Evolutionary conservation across 108 stramenopile species (phyloP), one percentile per base, ranked within the genome.

Genomic region (Mayamaea pseudoterrestris): DNA sequence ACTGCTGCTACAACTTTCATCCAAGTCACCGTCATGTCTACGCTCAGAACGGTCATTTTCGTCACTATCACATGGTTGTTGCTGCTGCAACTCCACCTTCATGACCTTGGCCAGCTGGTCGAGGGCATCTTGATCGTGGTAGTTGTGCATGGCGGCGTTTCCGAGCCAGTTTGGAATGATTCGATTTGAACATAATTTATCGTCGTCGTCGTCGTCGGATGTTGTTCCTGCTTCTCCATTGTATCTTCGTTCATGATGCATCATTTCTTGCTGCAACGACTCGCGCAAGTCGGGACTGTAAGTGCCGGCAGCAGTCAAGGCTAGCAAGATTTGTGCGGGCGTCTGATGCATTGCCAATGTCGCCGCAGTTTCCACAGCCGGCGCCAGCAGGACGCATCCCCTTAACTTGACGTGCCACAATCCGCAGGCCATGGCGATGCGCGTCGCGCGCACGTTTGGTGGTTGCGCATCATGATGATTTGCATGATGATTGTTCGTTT

Each of bases 381-480:
- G n/a, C n/a, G n/a, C n/a, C n/a, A n/a, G n/a, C n/a, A n/a, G n/a
- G n/a, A n/a, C n/a, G n/a, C n/a, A n/a, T n/a, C n/a, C n/a, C n/a
- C n/a, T n/a, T n/a, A n/a, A n/a, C n/a, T n/a, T n/a, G n/a, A n/a
- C n/a, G n/a, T n/a, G n/a, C n/a, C n/a, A 66, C 11, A 71, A 41
- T 16, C 90, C 90, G 44, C 81, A 83, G 7, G 84, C 76, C 90
- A 86, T 86, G 36, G 81, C 76, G 51, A 91, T 62, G 27, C 77
- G 42, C 1, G 84, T 86, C 2, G 84, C 90, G 16, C 87, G 64
- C 26, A 78, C 30, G 46, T 90, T 90, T 5, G 67, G 65, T 9
- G 26, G 37, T n/a, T n/a, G n/a, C n/a, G n/a, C n/a, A n/a, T n/a
- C n/a, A n/a, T n/a, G n/a, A n/a, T n/a, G n/a, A n/a, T n/a, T n/a